Evolutionary conservation across 2,329 filamentous ascomycete genomes (phyloP).

Genomic region (Claviceps fusiformis): DNA sequence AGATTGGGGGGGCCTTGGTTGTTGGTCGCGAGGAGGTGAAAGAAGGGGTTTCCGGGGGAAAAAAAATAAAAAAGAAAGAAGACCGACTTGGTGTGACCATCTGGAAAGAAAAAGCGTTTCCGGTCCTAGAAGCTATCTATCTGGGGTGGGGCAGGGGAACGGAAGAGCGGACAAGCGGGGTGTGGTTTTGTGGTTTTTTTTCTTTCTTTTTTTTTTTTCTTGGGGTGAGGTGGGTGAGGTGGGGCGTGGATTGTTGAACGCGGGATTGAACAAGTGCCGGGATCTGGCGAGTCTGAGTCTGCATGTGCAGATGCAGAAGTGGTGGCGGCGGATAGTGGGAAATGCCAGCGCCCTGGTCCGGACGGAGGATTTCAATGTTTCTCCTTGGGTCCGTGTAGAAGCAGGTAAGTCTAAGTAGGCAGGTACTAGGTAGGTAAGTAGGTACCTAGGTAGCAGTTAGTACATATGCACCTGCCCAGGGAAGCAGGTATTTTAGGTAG

Average conservation of each 20-base stretch:
- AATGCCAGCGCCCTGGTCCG: too few species aligned
- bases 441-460: too few species aligned
- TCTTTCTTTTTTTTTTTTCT: not conserved
- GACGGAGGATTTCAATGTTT: too few species aligned
- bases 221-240: not conserved
- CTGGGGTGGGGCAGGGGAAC: not conserved
- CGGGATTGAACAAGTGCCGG: not conserved
- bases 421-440: too few species aligned
- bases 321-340: not conserved
- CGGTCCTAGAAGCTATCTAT: not conserved
- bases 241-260: not conserved
- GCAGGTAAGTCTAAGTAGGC: too few species aligned
- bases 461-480: too few species aligned
- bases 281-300: conserved; percentile 37
- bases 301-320: conserved; percentile 53
- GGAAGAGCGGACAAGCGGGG: not conserved
- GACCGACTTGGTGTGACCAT: not conserved
- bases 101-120: not conserved
- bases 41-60: not conserved
- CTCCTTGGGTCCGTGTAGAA: too few species aligned
- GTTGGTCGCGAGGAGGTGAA: not conserved
- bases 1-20: not conserved
- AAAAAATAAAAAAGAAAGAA: not conserved
- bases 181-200: not conserved
- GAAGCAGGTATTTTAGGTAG: too few species aligned